These are phyloP conservation scores for Pythium dissotocum DNA, from an alignment of 352 stramenopile species.

Conservation along the genomic window DNA sequence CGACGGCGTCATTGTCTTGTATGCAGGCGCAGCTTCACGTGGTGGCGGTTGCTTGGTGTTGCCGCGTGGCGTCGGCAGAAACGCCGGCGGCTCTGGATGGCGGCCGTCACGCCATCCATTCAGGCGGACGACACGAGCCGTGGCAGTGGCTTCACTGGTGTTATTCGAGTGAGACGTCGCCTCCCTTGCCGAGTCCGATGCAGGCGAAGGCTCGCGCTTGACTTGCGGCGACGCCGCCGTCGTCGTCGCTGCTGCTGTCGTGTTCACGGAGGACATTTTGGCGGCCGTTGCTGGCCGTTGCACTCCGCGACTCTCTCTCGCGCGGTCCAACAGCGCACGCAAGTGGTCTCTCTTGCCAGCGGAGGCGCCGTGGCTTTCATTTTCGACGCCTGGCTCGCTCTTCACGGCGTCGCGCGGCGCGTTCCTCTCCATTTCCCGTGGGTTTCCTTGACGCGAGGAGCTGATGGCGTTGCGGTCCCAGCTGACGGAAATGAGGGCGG, in stretches of 20 bases:
- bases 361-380: background rate
- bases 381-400: background rate
- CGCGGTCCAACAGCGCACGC: constrained; percentile 44
- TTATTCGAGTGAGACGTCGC: background rate
- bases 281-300: background rate
- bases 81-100: constrained; percentile 1
- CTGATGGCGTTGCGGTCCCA: background rate
- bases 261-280: background rate
- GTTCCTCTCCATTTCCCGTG: background rate
- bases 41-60: background rate
- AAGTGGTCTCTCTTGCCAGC: constrained; percentile 25
- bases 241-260: background rate
- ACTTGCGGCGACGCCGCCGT: background rate
- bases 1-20: background rate
- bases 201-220: constrained; percentile 15
- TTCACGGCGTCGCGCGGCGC: background rate
- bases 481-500: background rate
- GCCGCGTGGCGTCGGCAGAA: constrained; percentile 6
- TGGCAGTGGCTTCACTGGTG: background rate
- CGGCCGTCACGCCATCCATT: background rate
- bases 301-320: constrained; percentile 27
- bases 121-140: background rate
- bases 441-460: background rate
- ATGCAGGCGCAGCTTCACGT: background rate
- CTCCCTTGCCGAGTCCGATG: background rate